These are phyloP conservation scores for Penicillium cataractarum DNA, from an alignment of 495 filamentous ascomycete genomes.

Conservation along the genomic window DNA sequence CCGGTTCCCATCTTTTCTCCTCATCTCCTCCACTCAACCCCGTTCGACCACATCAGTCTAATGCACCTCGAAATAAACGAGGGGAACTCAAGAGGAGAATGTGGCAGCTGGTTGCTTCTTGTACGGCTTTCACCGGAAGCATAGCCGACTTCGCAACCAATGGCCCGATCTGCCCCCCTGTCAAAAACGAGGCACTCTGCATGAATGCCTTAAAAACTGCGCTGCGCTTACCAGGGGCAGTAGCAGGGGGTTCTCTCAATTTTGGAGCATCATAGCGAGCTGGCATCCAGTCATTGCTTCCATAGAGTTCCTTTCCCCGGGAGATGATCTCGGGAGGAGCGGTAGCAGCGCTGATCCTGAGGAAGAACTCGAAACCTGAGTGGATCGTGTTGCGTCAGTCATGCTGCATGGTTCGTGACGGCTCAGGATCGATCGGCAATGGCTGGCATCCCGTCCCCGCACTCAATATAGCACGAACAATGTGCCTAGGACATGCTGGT, in stretches of 20 bases:
- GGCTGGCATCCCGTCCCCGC: constrained; percentile 18
- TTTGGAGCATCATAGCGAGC: neutral
- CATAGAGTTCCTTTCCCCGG: neutral
- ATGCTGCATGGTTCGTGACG: constrained; percentile 21
- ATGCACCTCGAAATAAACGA: constrained; percentile 22
- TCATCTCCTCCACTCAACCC: constrained; percentile 8
- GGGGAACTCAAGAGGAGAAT: neutral
- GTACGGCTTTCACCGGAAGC: constrained; percentile 16
- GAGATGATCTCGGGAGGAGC: constrained; percentile 18
- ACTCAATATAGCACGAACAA: neutral
- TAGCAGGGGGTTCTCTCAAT: neutral
- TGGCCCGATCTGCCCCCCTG: neutral
- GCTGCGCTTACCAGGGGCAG: constrained; percentile 1
- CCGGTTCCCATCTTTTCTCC: neutral
- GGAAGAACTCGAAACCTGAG: neutral
- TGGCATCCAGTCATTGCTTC: neutral
- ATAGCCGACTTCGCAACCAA: constrained; percentile 1
- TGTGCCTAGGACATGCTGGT: neutral
- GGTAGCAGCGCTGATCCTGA: constrained; percentile 8
- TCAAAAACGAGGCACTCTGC: constrained; percentile 2
- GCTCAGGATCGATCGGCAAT: constrained; percentile 15
- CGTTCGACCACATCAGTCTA: constrained; percentile 12
- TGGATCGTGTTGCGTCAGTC: constrained; percentile 21
- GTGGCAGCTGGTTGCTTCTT: neutral
- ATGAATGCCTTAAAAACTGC: neutral